These are phyloP conservation scores for Pythium aristosporum DNA, from an alignment of 352 stramenopile genomes.

Conservation along the genomic window DNA sequence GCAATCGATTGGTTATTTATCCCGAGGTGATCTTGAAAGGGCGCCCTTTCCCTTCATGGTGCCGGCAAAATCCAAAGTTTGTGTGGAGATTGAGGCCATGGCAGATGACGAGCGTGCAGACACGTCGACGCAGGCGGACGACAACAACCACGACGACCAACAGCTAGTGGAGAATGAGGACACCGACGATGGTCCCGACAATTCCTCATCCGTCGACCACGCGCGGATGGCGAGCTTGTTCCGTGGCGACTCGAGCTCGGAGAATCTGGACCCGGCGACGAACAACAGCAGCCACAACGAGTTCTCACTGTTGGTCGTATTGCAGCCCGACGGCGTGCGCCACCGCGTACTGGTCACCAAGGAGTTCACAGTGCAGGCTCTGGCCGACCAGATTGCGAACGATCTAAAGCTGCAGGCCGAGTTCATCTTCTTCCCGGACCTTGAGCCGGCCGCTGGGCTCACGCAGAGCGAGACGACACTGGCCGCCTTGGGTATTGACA, in stretches of 20 bases:
- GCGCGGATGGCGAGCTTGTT: constrained; percentile 19
- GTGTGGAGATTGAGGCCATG: no score
- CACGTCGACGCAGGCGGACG: constrained; percentile 11
- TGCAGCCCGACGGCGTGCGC: constrained; percentile 76
- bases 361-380: constrained; percentile 43
- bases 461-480: constrained; percentile 41
- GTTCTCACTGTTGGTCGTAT: constrained; percentile 62
- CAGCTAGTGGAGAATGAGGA: not conserved
- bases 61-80: no score
- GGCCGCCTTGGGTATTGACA: constrained; percentile 36
- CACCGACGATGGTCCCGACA: not conserved
- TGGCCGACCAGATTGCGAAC: constrained; percentile 56
- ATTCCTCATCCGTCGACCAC: not conserved
- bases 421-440: constrained; percentile 61
- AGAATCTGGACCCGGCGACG: constrained; percentile 7
- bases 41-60: no score
- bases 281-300: constrained; percentile 26
- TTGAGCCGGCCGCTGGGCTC: constrained; percentile 37
- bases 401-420: constrained; percentile 59
- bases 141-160: constrained; percentile 6
- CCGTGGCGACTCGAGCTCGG: not conserved
- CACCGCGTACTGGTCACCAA: constrained; percentile 66
- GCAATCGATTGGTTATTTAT: not conserved
- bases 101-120: constrained; percentile 8
- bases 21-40: not conserved